Percentiles rank a stretch among this genome's conserved stretches.
Conservation (phyloP, 352 stramenopile genomes). For the Phytopythium mirpurense region DNA sequence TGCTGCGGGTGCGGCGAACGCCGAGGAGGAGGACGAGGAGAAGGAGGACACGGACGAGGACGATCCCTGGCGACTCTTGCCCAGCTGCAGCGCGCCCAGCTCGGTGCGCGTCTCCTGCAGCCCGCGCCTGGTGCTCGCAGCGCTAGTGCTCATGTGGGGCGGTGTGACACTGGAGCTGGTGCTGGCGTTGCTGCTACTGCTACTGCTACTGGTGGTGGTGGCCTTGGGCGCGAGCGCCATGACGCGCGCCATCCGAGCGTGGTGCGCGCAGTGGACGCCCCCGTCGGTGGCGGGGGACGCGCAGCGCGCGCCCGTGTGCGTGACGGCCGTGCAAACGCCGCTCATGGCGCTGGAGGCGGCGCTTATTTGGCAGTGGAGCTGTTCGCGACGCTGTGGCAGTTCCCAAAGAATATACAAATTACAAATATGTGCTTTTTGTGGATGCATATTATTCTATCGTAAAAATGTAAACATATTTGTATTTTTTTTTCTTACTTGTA, state of each 20-base stretch:
- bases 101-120: constrained; percentile 4
- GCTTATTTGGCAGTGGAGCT: too few species aligned
- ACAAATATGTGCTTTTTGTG: too few species aligned
- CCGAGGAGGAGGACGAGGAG: constrained; percentile 4
- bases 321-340: constrained; percentile 37
- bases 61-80: not conserved
- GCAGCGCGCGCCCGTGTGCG: constrained; percentile 65
- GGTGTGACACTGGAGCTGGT: not conserved
- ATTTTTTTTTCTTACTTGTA: too few species aligned
- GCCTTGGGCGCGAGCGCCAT: constrained; percentile 74
- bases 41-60: constrained; percentile 2
- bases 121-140: not conserved
- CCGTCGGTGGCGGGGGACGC: constrained; percentile 34
- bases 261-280: constrained; percentile 59
- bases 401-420: too few species aligned
- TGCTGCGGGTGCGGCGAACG: not conserved
- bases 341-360: constrained; percentile 7
- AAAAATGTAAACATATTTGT: too few species aligned
- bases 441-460: too few species aligned
- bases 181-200: constrained; percentile 1
- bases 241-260: constrained; percentile 72
- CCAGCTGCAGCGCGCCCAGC: constrained; percentile 2
- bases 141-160: not conserved
- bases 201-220: constrained; percentile 1
- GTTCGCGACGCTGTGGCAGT: too few species aligned